These are phyloP conservation scores for Trichosporon sp. DNA, from an alignment of 1,284 basidiomycete genomes.

Conservation along the genomic window DNA sequence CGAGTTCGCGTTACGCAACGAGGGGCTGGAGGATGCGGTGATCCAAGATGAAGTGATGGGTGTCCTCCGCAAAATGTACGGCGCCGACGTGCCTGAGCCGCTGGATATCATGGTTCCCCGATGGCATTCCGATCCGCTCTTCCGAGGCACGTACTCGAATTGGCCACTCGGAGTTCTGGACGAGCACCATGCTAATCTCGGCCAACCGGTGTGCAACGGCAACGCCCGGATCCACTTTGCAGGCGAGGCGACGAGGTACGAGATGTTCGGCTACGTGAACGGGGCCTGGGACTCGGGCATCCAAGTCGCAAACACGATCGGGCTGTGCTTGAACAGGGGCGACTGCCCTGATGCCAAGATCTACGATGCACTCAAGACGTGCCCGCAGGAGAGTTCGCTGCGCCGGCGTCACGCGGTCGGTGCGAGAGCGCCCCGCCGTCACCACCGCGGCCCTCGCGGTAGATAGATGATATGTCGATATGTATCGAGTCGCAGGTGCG, in stretches of 20 bases:
- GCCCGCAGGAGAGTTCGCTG: constrained; percentile 4
- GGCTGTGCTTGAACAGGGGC: constrained; percentile 3
- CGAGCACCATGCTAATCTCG: constrained; percentile 25
- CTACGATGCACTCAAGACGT: constrained; percentile 8
- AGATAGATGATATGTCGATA: not conserved
- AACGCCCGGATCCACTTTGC: constrained; percentile 16
- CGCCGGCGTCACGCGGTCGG: not conserved
- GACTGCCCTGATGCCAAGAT: constrained; percentile 2
- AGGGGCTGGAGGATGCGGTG: constrained; percentile 52
- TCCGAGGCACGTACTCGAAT: constrained; percentile 62
- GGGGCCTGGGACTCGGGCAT: constrained; percentile 21
- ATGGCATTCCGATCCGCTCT: constrained; percentile 58
- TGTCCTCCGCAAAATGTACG: constrained; percentile 58
- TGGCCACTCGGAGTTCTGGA: constrained; percentile 52
- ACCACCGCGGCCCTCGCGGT: not conserved
- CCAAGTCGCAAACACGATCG: constrained; percentile 5
- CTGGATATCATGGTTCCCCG: constrained; percentile 56
- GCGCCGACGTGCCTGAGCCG: constrained; percentile 54
- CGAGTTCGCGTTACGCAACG: constrained; percentile 52
- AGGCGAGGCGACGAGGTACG: constrained; percentile 16
- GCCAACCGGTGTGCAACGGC: constrained; percentile 12
- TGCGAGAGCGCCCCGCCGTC: not conserved
- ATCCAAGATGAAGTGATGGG: constrained; percentile 56
- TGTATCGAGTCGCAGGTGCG: not conserved
- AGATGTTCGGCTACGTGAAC: constrained; percentile 21